These are phyloP conservation scores for Phytophthora idaei DNA, from an alignment of 352 stramenopile genomes.

Conservation along the genomic window DNA sequence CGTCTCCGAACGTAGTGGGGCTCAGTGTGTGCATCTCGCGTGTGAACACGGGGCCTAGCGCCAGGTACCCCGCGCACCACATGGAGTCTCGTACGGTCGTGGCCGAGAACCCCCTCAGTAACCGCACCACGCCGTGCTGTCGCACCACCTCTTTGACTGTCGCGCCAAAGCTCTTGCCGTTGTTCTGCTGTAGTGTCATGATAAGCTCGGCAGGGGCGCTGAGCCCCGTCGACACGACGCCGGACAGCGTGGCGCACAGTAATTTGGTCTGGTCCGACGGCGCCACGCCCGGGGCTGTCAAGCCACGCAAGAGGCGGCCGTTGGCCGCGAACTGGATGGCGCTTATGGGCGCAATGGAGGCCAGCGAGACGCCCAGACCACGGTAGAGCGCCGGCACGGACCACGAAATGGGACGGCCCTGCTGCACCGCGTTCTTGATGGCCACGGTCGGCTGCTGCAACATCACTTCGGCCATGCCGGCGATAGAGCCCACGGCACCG, in stretches of 20 bases:
- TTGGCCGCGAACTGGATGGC: constrained; percentile 84
- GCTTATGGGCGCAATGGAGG: constrained; percentile 79
- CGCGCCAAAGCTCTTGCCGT: constrained; percentile 61
- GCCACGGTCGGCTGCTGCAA: constrained; percentile 84
- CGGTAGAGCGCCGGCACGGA: constrained; percentile 69
- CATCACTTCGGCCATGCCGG: constrained; percentile 85
- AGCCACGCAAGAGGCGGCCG: constrained; percentile 59
- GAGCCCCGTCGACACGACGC: constrained; percentile 62
- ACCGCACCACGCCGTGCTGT: constrained; percentile 48
- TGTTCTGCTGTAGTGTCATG: constrained; percentile 90
- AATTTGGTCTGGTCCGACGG: constrained; percentile 64
- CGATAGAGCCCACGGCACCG: constrained; percentile 72
- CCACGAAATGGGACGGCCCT: constrained; percentile 72
- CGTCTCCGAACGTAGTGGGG: constrained; percentile 57
- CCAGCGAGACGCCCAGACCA: constrained; percentile 76
- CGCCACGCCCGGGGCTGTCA: constrained; percentile 14
- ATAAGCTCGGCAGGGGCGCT: constrained; percentile 78
- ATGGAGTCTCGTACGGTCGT: constrained; percentile 69
- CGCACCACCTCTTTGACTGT: constrained; percentile 66
- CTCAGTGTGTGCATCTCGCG: constrained; percentile 58
- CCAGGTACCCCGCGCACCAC: constrained; percentile 83
- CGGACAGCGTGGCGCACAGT: constrained; percentile 60
- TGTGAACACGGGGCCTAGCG: constrained; percentile 77
- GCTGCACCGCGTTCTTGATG: constrained; percentile 88
- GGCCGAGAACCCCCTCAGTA: constrained; percentile 64